These are phyloP conservation scores for Cystobasidium onofrii DNA, from an alignment of 768 basidiomycete genomes.

Conservation along the genomic window DNA sequence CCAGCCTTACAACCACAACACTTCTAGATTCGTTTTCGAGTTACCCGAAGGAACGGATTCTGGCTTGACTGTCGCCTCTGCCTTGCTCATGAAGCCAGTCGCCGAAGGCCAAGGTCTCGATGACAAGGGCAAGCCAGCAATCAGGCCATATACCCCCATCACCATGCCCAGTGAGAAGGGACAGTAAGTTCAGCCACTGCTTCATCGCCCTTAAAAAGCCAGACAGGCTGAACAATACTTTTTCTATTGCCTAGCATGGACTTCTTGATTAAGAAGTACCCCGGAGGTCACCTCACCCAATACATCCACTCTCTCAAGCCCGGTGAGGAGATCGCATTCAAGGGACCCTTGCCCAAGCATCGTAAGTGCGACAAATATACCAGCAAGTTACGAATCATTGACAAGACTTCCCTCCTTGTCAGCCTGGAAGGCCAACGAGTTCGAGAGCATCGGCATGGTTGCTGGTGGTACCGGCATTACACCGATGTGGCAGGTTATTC, in stretches of 20 bases:
- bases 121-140: constrained; percentile 72
- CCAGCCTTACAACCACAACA: constrained; percentile 89
- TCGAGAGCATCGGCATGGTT: constrained; percentile 73
- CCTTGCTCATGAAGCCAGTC: constrained; percentile 67
- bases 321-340: constrained; percentile 74
- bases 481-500: constrained; percentile 42
- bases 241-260: constrained; percentile 40
- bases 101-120: constrained; percentile 56
- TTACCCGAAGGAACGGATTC: constrained; percentile 70
- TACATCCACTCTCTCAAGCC: constrained; percentile 68
- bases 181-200: constrained; percentile 23
- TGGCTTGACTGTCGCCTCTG: constrained; percentile 68
- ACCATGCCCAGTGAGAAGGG: constrained; percentile 53
- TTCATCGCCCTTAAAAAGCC: neutral
- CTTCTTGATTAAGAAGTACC: constrained; percentile 70
- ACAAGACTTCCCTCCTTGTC: neutral
- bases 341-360: constrained; percentile 81
- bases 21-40: constrained; percentile 54
- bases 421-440: constrained; percentile 39
- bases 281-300: constrained; percentile 43
- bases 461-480: constrained; percentile 86
- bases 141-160: constrained; percentile 88
- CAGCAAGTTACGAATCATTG: neutral
- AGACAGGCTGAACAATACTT: neutral
- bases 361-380: constrained; percentile 72